Conservation (phyloP, 441 rosid species). For the Viola pubescens region DNA sequence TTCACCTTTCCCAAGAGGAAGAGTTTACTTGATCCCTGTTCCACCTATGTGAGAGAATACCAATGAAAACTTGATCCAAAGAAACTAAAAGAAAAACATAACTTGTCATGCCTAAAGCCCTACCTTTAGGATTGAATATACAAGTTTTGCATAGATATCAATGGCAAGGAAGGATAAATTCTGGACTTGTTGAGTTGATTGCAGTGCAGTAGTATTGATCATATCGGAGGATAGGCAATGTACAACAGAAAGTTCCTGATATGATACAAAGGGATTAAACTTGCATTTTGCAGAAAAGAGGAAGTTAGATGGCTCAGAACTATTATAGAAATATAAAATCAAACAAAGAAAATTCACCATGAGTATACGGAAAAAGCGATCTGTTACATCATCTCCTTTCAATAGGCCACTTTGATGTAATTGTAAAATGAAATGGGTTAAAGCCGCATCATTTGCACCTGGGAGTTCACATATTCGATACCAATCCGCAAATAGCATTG, state of each 20-base stretch:
- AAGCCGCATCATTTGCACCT: constrained; percentile 65
- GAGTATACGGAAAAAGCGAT: constrained; percentile 76
- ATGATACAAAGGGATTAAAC: constrained; percentile 11
- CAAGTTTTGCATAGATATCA: constrained; percentile 85
- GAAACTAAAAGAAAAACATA: constrained; percentile 8
- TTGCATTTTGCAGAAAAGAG: background rate
- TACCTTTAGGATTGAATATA: constrained; percentile 73
- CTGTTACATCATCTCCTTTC: constrained; percentile 80
- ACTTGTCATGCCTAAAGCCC: constrained; percentile 3
- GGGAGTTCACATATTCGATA: constrained; percentile 74
- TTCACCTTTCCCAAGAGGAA: constrained; percentile 70
- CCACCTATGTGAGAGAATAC: constrained; percentile 43
- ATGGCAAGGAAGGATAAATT: constrained; percentile 75
- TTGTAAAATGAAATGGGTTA: constrained; percentile 54
- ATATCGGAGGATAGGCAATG: constrained; percentile 81
- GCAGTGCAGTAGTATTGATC: constrained; percentile 48
- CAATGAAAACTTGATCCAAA: background rate
- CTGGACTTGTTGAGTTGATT: constrained; percentile 67
- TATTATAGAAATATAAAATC: constrained; percentile 1
- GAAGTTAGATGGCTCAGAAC: background rate
- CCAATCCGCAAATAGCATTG: constrained; percentile 78
- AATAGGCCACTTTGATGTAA: constrained; percentile 76
- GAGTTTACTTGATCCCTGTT: constrained; percentile 68
- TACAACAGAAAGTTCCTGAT: constrained; percentile 78
- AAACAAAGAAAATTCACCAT: constrained; percentile 35